These are phyloP conservation scores for Rugosomyces carneus DNA, from an alignment of 1,284 basidiomycete species.

Conservation along the genomic window DNA sequence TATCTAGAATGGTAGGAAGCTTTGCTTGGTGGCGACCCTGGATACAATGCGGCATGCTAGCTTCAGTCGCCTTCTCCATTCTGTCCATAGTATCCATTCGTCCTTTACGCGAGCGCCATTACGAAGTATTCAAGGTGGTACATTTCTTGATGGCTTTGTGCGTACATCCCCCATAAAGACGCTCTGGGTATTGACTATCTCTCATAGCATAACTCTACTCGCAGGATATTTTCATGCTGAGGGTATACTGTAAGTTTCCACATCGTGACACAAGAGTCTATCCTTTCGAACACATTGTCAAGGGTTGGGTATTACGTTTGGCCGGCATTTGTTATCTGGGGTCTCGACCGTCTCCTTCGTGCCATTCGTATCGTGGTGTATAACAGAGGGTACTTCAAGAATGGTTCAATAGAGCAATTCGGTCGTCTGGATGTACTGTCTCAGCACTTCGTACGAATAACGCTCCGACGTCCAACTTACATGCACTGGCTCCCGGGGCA, in stretches of 20 bases:
- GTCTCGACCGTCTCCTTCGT: constrained; percentile 45
- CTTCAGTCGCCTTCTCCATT: not conserved
- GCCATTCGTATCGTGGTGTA: constrained; percentile 36
- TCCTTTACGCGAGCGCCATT: not conserved
- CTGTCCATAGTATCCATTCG: not conserved
- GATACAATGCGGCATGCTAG: not conserved
- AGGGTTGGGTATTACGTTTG: constrained; percentile 28
- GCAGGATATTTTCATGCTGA: not conserved
- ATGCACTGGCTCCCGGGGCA: constrained; percentile 49
- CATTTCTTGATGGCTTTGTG: not conserved
- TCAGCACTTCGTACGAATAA: constrained; percentile 39
- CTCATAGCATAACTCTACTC: not conserved
- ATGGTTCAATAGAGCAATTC: constrained; percentile 26
- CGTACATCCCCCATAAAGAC: not conserved
- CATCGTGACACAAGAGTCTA: not conserved
- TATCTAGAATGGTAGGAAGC: constrained; percentile 17
- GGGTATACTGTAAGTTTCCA: not conserved
- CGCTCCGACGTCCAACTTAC: constrained; percentile 28
- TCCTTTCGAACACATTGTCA: not conserved
- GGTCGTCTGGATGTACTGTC: constrained; percentile 35
- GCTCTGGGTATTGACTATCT: not conserved
- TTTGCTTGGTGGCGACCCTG: constrained; percentile 5
- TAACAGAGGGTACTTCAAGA: constrained; percentile 36
- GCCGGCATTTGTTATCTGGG: constrained; percentile 52
- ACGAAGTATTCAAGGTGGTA: not conserved